Percentiles rank a stretch among this genome's conserved stretches.
Conservation (phyloP, 495 filamentous ascomycete species). For the Ascodesmis nigricans region DNA sequence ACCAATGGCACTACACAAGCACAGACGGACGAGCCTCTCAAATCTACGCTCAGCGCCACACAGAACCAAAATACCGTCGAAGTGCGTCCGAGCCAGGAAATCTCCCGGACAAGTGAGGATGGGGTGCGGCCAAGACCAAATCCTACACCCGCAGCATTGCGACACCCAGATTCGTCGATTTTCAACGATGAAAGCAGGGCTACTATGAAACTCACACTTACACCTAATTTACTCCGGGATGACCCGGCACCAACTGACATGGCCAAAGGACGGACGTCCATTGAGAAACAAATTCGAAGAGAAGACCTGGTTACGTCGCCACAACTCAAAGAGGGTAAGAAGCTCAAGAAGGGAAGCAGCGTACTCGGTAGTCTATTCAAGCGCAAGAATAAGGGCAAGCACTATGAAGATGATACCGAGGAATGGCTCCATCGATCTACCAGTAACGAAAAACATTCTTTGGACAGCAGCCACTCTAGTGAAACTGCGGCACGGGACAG, state of each 20-base stretch:
- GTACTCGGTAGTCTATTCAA: conserved; percentile 93
- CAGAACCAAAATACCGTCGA: no score
- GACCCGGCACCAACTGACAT: conserved; percentile 27
- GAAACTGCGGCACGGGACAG: conserved; percentile 24
- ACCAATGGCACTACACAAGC: conserved; percentile 24
- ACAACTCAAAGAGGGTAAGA: conserved; percentile 50
- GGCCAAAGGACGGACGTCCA: conserved; percentile 22
- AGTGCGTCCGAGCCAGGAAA: no score
- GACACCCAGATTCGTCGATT: conserved; percentile 31
- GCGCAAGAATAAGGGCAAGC: conserved; percentile 58
- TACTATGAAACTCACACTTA: conserved; percentile 92
- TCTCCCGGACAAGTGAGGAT: conserved; percentile 16
- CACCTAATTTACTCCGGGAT: conserved; percentile 80
- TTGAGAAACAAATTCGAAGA: conserved; percentile 25
- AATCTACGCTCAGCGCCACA: conserved; percentile 3
- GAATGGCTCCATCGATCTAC: conserved; percentile 18
- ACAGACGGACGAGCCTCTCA: conserved; percentile 21
- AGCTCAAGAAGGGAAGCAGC: conserved; percentile 75
- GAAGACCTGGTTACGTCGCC: conserved; percentile 15
- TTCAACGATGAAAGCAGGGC: conserved; percentile 90
- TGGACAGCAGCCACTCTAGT: conserved; percentile 21
- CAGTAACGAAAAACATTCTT: conserved; percentile 35
- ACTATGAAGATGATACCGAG: conserved; percentile 39
- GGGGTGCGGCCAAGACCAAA: conserved; percentile 20
- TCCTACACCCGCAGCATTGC: conserved; percentile 19